Conservation (phyloP, 164 flowering plant genomes). For the Akebia trifoliata region DNA sequence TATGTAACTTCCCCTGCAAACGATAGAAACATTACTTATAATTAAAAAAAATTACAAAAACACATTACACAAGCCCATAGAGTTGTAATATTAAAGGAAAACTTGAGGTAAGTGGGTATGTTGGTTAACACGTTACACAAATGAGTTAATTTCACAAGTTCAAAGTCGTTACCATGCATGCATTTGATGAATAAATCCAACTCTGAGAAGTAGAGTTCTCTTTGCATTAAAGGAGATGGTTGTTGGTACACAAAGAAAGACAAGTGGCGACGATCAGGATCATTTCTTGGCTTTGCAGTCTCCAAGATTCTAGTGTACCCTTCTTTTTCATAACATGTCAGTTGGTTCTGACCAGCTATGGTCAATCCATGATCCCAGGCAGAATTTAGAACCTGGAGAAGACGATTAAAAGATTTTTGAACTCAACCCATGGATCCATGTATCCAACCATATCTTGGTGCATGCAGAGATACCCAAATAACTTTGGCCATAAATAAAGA, state of each 20-base stretch:
- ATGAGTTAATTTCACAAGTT: not conserved
- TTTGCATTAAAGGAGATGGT: constrained; percentile 46
- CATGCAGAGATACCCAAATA: not conserved
- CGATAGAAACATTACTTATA: not conserved
- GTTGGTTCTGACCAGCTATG: constrained; percentile 59
- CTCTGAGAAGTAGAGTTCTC: constrained; percentile 45
- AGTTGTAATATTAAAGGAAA: too few species aligned
- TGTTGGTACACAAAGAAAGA: constrained; percentile 57
- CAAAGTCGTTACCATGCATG: constrained; percentile 61
- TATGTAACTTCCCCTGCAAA: constrained; percentile 14
- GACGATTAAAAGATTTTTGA: not conserved
- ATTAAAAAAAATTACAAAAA: not conserved
- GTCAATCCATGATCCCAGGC: constrained; percentile 68
- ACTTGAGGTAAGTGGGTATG: too few species aligned
- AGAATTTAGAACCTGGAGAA: constrained; percentile 56
- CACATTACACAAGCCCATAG: too few species aligned
- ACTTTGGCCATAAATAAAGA: not conserved
- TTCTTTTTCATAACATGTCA: constrained; percentile 57
- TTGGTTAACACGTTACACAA: too few species aligned
- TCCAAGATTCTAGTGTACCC: constrained; percentile 49
- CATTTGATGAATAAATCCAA: constrained; percentile 50
- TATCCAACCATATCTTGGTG: not conserved
- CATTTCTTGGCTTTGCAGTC: constrained; percentile 64
- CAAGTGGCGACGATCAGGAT: constrained; percentile 60
- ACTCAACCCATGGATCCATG: not conserved